phyloP scores from a whole-genome alignment of 305 asterid genomes.

The Solanum aculeatissimum region DNA sequence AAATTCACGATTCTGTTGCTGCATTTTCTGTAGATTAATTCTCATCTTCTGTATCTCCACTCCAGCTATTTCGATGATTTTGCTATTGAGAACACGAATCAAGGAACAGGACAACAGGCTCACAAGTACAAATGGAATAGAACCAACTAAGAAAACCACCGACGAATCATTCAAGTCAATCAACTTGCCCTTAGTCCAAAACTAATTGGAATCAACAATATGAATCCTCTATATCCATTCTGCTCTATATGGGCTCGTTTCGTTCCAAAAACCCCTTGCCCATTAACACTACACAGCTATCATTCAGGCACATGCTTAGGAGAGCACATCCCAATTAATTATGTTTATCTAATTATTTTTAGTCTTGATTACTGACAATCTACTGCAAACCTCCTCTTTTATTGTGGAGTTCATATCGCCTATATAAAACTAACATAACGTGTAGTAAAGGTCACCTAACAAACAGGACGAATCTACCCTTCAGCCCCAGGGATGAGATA shows the following conservation, averaged over 20 bases:
- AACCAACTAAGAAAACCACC: background rate
- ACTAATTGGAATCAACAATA: background rate
- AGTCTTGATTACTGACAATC: background rate
- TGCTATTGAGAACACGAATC: conserved; percentile 25
- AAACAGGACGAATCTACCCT: background rate
- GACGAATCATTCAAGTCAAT: background rate
- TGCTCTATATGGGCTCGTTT: background rate
- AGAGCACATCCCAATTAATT: background rate
- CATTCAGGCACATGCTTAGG: background rate
- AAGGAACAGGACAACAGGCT: conserved; percentile 22
- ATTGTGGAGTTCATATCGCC: background rate
- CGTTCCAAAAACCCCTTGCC: background rate
- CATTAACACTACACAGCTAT: background rate
- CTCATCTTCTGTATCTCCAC: conserved; percentile 47
- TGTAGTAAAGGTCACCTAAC: background rate
- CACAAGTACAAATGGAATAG: background rate
- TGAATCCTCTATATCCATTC: background rate
- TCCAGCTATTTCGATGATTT: conserved; percentile 48
- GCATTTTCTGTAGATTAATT: conserved; percentile 40
- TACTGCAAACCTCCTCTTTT: background rate
- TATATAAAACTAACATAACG: background rate
- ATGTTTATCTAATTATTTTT: background rate
- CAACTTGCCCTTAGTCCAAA: background rate
- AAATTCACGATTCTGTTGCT: conserved; percentile 50
- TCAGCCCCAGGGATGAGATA: background rate